Percentiles rank a stretch among this genome's conserved stretches.
phyloP scores from a whole-genome alignment of 2,329 filamentous ascomycete genomes.

The Helicocarpus griseus region DNA sequence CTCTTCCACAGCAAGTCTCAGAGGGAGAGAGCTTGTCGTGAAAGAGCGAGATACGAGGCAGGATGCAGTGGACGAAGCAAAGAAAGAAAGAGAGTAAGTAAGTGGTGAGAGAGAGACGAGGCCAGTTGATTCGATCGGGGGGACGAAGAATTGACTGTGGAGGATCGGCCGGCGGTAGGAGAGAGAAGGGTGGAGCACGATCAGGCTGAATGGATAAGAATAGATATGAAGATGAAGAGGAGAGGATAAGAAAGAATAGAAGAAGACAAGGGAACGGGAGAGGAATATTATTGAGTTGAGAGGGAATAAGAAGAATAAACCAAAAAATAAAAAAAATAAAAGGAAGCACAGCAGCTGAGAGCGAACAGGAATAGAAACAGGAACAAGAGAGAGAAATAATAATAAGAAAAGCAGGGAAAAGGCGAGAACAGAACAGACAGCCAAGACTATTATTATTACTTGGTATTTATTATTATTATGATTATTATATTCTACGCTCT shows the following conservation, averaged over 20 bases:
- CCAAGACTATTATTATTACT: too few relatives aligned
- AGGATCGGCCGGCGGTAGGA: neutral
- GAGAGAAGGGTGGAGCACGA: neutral
- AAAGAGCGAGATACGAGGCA: neutral
- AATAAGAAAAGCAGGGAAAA: too few relatives aligned
- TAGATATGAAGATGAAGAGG: conserved; percentile 7
- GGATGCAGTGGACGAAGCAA: neutral
- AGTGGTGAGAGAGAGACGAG: neutral
- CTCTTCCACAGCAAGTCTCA: conserved; percentile 2
- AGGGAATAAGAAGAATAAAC: neutral
- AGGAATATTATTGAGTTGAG: neutral
- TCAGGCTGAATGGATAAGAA: neutral
- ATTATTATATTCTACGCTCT: too few relatives aligned
- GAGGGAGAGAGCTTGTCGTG: neutral
- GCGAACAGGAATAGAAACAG: too few relatives aligned
- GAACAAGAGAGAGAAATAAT: too few relatives aligned
- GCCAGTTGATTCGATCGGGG: neutral
- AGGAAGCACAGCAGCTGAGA: too few relatives aligned
- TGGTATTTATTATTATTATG: too few relatives aligned
- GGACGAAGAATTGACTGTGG: neutral
- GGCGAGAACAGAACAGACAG: too few relatives aligned
- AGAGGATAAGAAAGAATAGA: neutral
- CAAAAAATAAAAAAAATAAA: conserved; percentile 21
- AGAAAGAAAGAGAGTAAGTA: conserved; percentile 21
- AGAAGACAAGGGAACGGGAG: neutral